phyloP scores from a whole-genome alignment of 352 stramenopile genomes.

The Phytophthora megakarya region DNA sequence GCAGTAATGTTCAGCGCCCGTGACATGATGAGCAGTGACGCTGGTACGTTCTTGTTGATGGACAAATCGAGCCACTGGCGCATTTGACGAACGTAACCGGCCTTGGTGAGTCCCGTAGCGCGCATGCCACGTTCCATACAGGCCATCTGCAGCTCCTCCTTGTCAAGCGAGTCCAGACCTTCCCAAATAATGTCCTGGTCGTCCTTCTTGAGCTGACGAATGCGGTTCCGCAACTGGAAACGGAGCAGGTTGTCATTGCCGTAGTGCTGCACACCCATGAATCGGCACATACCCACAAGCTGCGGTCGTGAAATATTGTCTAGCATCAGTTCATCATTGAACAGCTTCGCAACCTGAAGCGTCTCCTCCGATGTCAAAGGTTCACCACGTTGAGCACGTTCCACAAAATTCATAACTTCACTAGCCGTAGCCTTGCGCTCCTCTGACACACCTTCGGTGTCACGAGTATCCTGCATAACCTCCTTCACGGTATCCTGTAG shows the following conservation, averaged over 20 bases:
- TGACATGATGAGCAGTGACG: conserved; percentile 98
- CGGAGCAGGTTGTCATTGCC: conserved; percentile 96
- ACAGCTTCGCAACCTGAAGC: conserved; percentile 92
- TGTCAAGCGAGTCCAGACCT: conserved; percentile 96
- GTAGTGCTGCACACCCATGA: conserved; percentile 97
- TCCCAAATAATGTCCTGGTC: conserved; percentile 99
- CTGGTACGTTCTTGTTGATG: conserved; percentile 98
- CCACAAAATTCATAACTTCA: conserved; percentile 88
- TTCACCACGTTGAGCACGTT: conserved; percentile 77
- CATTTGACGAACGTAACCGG: conserved; percentile 95
- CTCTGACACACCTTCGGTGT: conserved; percentile 81
- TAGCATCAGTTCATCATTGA: conserved; percentile 98
- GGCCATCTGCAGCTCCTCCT: conserved; percentile 96
- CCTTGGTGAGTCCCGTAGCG: conserved; percentile 95
- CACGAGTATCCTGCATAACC: conserved; percentile 81
- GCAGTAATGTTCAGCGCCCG: conserved; percentile 96
- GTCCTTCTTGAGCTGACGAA: conserved; percentile 96
- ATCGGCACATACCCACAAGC: conserved; percentile 97
- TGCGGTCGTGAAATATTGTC: conserved; percentile 98
- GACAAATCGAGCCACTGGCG: conserved; percentile 98
- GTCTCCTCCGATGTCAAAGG: conserved; percentile 81
- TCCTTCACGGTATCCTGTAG: conserved; percentile 97
- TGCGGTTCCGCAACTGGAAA: conserved; percentile 94
- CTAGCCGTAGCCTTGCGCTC: conserved; percentile 76
- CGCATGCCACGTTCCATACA: conserved; percentile 98